Conservation (phyloP, 1,284 basidiomycete genomes). For the Takashimella koratensis region DNA sequence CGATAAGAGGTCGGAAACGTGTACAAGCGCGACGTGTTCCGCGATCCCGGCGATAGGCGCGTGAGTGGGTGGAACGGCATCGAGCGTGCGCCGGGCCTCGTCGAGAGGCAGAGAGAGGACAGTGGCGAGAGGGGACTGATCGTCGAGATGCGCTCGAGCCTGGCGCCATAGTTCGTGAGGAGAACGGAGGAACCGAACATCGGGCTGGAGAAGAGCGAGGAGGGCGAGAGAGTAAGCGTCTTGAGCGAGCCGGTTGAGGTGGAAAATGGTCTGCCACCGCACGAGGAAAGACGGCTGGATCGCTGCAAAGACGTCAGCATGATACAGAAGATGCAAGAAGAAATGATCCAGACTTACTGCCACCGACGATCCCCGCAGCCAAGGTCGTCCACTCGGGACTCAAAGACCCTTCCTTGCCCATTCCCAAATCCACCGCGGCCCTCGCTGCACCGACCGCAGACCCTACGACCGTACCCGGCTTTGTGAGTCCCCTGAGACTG, state of each 20-base stretch:
- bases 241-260: constrained; percentile 24
- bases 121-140: constrained; percentile 27
- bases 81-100: constrained; percentile 34
- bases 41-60: constrained; percentile 42
- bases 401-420: constrained; percentile 3
- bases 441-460: constrained; percentile 12
- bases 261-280: constrained; percentile 27
- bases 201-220: constrained; percentile 35
- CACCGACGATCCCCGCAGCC: constrained; percentile 33
- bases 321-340: too few relatives aligned
- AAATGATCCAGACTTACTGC: constrained; percentile 16
- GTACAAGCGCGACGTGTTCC: constrained; percentile 45
- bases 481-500: background rate
- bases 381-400: constrained; percentile 19
- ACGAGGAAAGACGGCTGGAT: constrained; percentile 12
- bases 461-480: constrained; percentile 15
- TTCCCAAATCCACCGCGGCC: constrained; percentile 14
- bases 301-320: constrained; percentile 12
- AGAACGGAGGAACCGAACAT: constrained; percentile 16
- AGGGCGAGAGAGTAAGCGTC: constrained; percentile 37
- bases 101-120: constrained; percentile 38
- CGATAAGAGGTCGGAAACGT: constrained; percentile 44
- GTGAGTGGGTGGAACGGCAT: constrained; percentile 27
- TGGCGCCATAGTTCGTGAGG: constrained; percentile 30
- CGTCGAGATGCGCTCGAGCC: constrained; percentile 27